Evolutionary conservation across 306 rosid genomes (phyloP), one percentile per base, ranked within the genome.

Genomic region (Medicago arabica): DNA sequence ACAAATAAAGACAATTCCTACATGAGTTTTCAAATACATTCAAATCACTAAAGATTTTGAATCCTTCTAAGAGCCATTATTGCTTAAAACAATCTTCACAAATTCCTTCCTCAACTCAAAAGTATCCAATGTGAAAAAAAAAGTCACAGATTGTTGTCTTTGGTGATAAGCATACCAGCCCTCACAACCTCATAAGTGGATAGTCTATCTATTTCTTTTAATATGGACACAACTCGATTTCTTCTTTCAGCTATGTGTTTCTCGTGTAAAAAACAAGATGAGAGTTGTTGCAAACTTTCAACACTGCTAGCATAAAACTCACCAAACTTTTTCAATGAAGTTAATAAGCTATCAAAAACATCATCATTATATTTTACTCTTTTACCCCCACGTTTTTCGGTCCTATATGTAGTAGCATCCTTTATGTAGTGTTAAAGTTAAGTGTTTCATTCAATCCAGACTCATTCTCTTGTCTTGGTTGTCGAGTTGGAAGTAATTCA

Each of bases 11-110:
- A 34, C 9, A 62, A 31, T 34, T 36, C 17, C 13, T 15, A 34
- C 43, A 12, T 1, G 31, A 28, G 67, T 61, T 61, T 31, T 36
- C 11, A 23, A 28, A 9, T 7, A 31, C n/a, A 61, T 15, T 61
- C 43, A 61, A 61, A 61, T 11, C 67, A 34, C 6, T 2, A 61
- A 38, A 36, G 8, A 15, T 61, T 61, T 21, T 61, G 14, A 34
- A 38, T 15, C 16, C 4, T 15, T 2, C 19, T 16, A 15, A 62
- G 14, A 36, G 34, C 8, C 44, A 8, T 62, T 34, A 44, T 62
- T 62, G 36, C 41, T 7, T 7, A 62, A 62, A 62, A 62, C 46
- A 31, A 62, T 34, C 18, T 34, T 11, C 67, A 62, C 67, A 62
- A 62, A 62, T 15, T 62, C 21, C 44, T 34, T 62, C 21, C 19